Evolutionary conservation across 176 grass and related monocot species (phyloP).

Genomic region (Cenchrus purpureus): DNA sequence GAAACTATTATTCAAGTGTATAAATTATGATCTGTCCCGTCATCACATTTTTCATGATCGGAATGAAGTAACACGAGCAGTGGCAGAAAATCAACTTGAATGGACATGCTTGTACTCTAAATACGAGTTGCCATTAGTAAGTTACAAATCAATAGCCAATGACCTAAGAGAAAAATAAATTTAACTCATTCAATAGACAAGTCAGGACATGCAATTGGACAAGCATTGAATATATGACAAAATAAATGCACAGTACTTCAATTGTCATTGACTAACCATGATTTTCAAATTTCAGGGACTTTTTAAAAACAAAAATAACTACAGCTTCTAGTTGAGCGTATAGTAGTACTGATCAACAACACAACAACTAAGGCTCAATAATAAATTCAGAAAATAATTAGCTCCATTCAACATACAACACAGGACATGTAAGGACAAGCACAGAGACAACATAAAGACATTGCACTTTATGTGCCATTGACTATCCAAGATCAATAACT

Average conservation of each 20-base stretch:
- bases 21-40: not conserved
- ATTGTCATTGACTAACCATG: not conserved
- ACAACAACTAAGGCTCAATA: conserved; percentile 9
- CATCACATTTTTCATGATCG: not conserved
- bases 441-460: not conserved
- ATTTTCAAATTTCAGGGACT: not conserved
- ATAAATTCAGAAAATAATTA: not conserved
- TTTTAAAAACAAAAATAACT: not conserved
- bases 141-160: conserved; percentile 12
- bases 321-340: not conserved
- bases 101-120: not conserved
- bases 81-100: conserved; percentile 7
- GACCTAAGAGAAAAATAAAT: not conserved
- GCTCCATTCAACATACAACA: not conserved
- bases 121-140: conserved; percentile 15
- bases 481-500: conserved; percentile 5
- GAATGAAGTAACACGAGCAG: not conserved
- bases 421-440: conserved; percentile 10
- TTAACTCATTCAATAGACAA: conserved; percentile 29
- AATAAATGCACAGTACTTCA: not conserved
- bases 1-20: conserved; percentile 10
- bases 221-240: conserved; percentile 24
- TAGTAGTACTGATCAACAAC: not conserved
- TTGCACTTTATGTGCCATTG: not conserved
- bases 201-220: not conserved